These are phyloP conservation scores for Clavispora santaluciae DNA, from an alignment of 805 yeast genomes.

Conservation along the genomic window DNA sequence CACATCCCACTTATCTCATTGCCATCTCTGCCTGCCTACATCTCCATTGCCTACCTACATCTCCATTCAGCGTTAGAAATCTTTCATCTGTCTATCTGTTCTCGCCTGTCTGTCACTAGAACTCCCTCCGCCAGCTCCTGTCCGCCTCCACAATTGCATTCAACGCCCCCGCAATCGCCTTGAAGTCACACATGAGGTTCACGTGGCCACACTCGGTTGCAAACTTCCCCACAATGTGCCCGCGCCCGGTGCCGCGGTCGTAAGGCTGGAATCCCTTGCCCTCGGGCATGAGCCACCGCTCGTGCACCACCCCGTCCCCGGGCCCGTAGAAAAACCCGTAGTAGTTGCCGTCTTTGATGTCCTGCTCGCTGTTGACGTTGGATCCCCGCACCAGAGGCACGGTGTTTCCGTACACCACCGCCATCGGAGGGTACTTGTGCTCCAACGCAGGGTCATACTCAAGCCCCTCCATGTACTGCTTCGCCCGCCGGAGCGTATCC, in stretches of 20 bases:
- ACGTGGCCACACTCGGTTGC: conserved; percentile 72
- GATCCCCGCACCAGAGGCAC: conserved; percentile 87
- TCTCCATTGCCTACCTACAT: no score
- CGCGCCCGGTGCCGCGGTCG: conserved; percentile 26
- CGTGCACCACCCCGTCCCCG: conserved; percentile 92
- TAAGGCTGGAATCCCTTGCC: conserved; percentile 51
- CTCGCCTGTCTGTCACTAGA: not conserved
- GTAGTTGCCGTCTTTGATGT: conserved; percentile 66
- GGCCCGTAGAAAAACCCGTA: conserved; percentile 77
- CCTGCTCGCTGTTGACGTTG: conserved; percentile 55
- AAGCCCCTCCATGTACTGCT: conserved; percentile 52
- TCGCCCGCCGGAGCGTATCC: conserved; percentile 57
- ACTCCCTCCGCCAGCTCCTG: conserved; percentile 26
- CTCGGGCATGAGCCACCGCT: conserved; percentile 78
- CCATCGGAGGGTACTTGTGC: conserved; percentile 72
- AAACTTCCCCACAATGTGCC: conserved; percentile 63
- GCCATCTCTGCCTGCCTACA: no score
- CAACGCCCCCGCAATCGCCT: conserved; percentile 68
- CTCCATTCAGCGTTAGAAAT: no score
- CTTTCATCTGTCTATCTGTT: not conserved
- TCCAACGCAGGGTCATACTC: conserved; percentile 45
- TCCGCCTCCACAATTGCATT: conserved; percentile 60
- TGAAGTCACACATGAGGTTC: conserved; percentile 68
- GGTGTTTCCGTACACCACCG: conserved; percentile 71
- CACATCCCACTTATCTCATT: no score